Evolutionary conservation across 2,329 filamentous ascomycete species (phyloP).

Genomic region (Beauveria scarabaeidicola): DNA sequence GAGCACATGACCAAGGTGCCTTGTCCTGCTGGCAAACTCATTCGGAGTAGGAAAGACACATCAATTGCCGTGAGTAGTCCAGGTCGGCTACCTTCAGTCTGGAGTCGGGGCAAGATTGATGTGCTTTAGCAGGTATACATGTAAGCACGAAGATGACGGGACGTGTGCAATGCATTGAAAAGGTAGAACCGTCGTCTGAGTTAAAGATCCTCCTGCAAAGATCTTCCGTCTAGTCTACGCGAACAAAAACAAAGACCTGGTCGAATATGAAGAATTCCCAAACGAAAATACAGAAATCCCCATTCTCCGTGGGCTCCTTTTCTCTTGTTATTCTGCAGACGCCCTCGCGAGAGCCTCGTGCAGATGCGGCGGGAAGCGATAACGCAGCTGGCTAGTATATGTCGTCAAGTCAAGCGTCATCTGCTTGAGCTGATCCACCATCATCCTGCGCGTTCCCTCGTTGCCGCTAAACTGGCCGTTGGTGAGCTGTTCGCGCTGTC

Average conservation of each 20-base stretch:
- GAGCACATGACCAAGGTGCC: too few relatives aligned
- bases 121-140: too few relatives aligned
- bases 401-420: slow-evolving; percentile 87
- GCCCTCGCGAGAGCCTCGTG: slow-evolving; percentile 83
- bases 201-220: too few relatives aligned
- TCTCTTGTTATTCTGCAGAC: slow-evolving; percentile 50
- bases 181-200: too few relatives aligned
- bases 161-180: too few relatives aligned
- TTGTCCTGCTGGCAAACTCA: too few relatives aligned
- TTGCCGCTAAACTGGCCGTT: slow-evolving; percentile 67
- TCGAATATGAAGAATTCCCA: neutral
- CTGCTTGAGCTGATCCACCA: slow-evolving; percentile 65
- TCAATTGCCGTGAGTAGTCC: too few relatives aligned
- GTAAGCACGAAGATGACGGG: too few relatives aligned
- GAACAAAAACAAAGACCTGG: slow-evolving; percentile 1
- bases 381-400: slow-evolving; percentile 86
- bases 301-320: neutral
- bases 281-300: neutral
- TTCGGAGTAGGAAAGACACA: too few relatives aligned
- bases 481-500: slow-evolving; percentile 63
- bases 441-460: slow-evolving; percentile 51
- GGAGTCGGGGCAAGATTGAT: too few relatives aligned
- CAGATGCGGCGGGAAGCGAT: slow-evolving; percentile 76
- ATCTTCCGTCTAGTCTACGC: slow-evolving; percentile 3
- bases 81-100: too few relatives aligned